Conservation (phyloP, 2,329 filamentous ascomycete genomes). For the Claviceps quebecensis region DNA sequence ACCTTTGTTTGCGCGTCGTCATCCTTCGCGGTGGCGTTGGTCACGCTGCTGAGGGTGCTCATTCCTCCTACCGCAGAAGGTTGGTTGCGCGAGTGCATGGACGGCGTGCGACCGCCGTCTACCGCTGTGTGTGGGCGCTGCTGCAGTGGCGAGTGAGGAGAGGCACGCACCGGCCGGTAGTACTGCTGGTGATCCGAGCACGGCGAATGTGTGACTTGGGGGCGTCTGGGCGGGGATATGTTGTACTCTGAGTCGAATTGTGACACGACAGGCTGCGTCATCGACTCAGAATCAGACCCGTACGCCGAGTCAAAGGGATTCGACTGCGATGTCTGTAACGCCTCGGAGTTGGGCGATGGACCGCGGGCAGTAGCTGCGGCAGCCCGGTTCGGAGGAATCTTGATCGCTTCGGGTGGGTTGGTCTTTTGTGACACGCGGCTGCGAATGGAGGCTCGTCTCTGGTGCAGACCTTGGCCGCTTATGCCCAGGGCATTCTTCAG, state of each 20-base stretch:
- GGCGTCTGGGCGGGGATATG: constrained; percentile 10
- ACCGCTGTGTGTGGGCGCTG: constrained; percentile 41
- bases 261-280: constrained; percentile 17
- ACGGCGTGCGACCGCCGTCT: constrained; percentile 18
- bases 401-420: constrained; percentile 37
- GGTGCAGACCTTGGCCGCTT: background rate
- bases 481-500: constrained; percentile 1
- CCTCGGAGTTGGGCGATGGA: constrained; percentile 20
- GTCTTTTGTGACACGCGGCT: constrained; percentile 41
- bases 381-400: constrained; percentile 29
- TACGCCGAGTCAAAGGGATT: constrained; percentile 32
- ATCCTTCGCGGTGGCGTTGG: constrained; percentile 31
- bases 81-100: constrained; percentile 29
- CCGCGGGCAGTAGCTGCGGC: constrained; percentile 9
- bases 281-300: constrained; percentile 31
- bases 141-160: constrained; percentile 49
- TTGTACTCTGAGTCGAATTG: constrained; percentile 21
- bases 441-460: constrained; percentile 33
- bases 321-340: constrained; percentile 16
- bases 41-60: constrained; percentile 44
- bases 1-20: constrained; percentile 17
- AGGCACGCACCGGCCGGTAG: constrained; percentile 48
- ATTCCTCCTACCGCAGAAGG: constrained; percentile 39
- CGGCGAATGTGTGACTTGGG: constrained; percentile 18
- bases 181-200: constrained; percentile 31